A percentile compares a stretch with the other conserved stretches of the same genome.
phyloP scores from a whole-genome alignment of 768 basidiomycete species.

The Boletellus emodensis region DNA sequence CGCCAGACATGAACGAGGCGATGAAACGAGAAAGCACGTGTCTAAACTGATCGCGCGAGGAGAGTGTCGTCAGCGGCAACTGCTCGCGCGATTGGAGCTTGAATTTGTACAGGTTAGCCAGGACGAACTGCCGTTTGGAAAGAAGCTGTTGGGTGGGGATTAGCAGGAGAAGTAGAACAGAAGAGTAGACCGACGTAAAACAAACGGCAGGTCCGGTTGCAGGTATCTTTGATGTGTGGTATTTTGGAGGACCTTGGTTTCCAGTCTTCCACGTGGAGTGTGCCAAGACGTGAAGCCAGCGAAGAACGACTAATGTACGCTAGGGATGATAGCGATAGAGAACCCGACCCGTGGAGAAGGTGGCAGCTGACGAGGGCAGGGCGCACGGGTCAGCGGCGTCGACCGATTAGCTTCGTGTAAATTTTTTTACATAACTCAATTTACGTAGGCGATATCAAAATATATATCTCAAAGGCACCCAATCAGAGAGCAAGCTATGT shows the following conservation, averaged over 20 bases:
- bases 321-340: no score
- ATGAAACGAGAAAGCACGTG: constrained; percentile 53
- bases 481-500: no score
- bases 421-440: no score
- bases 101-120: constrained; percentile 27
- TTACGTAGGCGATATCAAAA: no score
- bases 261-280: no score
- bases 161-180: neutral
- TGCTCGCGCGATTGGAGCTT: constrained; percentile 29
- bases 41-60: constrained; percentile 52
- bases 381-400: no score
- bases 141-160: constrained; percentile 9
- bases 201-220: constrained; percentile 24
- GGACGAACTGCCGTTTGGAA: constrained; percentile 27
- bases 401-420: no score
- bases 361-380: no score
- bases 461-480: no score
- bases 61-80: constrained; percentile 43
- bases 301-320: no score
- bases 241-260: constrained; percentile 9
- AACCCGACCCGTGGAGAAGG: no score
- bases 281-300: no score
- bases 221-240: constrained; percentile 15
- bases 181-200: constrained; percentile 10
- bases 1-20: constrained; percentile 43